Base-by-base conservation (phyloP, 768 basidiomycete species). In the Suillus ampliporus region DNA sequence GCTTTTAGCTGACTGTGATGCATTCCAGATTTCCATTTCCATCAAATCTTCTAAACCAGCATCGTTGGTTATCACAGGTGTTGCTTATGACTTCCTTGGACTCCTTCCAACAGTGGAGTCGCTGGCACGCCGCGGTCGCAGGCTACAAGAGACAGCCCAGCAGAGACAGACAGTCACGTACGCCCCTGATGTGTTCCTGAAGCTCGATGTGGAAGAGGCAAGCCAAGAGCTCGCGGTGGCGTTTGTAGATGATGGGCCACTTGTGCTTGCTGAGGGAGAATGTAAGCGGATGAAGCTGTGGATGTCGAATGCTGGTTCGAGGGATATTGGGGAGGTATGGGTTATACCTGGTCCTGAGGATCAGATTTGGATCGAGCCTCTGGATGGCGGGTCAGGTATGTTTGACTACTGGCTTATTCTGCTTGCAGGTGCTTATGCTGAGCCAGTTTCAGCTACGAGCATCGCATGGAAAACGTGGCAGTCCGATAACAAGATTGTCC, bases 121-220 rank as follows among this genome's bases (percentile, higher is more conserved):
- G 1, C 80, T 95, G 3, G 80, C 85, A 10, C 82, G 80, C 38
- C 88, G 86, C n/a, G 95, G 95, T 15, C 85, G 81, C 50, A 81
- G 95, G 57, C 79, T 97, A 13, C 87, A 95, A 58, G 85, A 87
- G 58, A 95, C 94, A 3, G 81, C 84, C 35, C 77, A 83, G 15
- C 91, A 96, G 67, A 80, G 89, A 51, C 86, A 89, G 65, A 81
- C 73, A 34, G 86, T 86, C 13, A 85, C 86, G 2, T 96, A 97
- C 71, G 89, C 87, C 11, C 82, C 87, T 11, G 90, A 97, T 71
- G 73, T 84, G 8, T 68, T 84, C 37, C 80, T 92, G 66, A 79
- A 78, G 40, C 79, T 90, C 6, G 80, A 86, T 13, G 84, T 97
- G 13, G 84, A 86, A 51, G 82, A 88, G 44, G 83, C 87, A 2